These are phyloP conservation scores for Russula sp. DNA, from an alignment of 768 basidiomycete genomes.

Conservation along the genomic window DNA sequence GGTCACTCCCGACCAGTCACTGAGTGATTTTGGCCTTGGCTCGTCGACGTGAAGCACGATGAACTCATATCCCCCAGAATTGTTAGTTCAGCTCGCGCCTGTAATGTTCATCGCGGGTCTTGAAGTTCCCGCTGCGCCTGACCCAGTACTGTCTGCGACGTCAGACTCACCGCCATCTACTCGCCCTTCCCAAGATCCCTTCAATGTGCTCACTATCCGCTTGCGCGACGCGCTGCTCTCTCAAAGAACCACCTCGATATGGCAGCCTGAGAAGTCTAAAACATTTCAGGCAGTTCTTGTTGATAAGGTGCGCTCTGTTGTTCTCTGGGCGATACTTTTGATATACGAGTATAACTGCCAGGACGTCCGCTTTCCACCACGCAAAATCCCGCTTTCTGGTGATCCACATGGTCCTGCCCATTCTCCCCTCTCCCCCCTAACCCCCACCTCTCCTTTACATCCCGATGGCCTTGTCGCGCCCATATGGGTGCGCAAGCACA, in stretches of 20 bases:
- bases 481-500: conserved; percentile 97
- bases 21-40: too few species aligned
- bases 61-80: conserved; percentile 91
- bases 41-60: conserved; percentile 35
- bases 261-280: conserved; percentile 66
- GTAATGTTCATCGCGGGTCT: conserved; percentile 95
- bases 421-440: conserved; percentile 92
- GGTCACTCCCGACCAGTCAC: too few species aligned
- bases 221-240: conserved; percentile 64
- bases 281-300: conserved; percentile 82
- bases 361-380: conserved; percentile 79
- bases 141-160: conserved; percentile 22
- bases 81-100: conserved; percentile 83
- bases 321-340: background rate
- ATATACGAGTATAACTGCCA: conserved; percentile 24
- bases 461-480: conserved; percentile 97
- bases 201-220: conserved; percentile 49
- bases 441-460: conserved; percentile 80
- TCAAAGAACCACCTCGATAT: conserved; percentile 60
- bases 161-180: conserved; percentile 27
- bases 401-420: conserved; percentile 54
- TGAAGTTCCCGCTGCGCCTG: conserved; percentile 31
- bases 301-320: conserved; percentile 49
- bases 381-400: conserved; percentile 59
- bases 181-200: conserved; percentile 48